Evolutionary conservation across 305 asterid species (phyloP).

Genomic region (Nicotiana rustica): DNA sequence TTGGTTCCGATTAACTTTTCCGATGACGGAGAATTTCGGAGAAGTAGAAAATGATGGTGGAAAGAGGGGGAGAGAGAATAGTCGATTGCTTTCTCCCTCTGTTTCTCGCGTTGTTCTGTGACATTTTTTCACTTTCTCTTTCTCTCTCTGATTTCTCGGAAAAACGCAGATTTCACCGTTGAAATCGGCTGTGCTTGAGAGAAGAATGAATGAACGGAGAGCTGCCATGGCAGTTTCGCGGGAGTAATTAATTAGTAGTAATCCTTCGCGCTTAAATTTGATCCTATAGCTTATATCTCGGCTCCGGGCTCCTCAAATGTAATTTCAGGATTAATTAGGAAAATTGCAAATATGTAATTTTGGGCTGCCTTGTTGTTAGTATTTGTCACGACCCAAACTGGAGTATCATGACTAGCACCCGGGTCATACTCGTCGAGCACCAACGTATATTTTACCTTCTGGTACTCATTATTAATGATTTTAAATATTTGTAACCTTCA

Average conservation of each 20-base stretch:
- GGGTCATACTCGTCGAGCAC: no score
- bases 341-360: no score
- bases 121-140: constrained; percentile 24
- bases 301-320: no score
- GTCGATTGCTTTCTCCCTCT: neutral
- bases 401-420: no score
- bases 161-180: constrained; percentile 50
- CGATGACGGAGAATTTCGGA: constrained; percentile 1
- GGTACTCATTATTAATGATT: no score
- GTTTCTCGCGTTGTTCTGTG: neutral
- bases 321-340: no score
- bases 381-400: no score
- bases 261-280: neutral
- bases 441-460: no score
- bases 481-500: no score
- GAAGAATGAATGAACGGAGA: constrained; percentile 33
- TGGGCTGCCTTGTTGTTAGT: no score
- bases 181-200: constrained; percentile 49
- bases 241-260: constrained; percentile 29
- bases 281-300: no score
- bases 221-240: neutral
- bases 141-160: constrained; percentile 30
- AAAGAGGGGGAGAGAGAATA: neutral
- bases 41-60: constrained; percentile 7
- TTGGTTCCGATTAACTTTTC: constrained; percentile 1